phyloP scores from a whole-genome alignment of 1,284 basidiomycete species.

The Microbotryomycetes sp. region DNA sequence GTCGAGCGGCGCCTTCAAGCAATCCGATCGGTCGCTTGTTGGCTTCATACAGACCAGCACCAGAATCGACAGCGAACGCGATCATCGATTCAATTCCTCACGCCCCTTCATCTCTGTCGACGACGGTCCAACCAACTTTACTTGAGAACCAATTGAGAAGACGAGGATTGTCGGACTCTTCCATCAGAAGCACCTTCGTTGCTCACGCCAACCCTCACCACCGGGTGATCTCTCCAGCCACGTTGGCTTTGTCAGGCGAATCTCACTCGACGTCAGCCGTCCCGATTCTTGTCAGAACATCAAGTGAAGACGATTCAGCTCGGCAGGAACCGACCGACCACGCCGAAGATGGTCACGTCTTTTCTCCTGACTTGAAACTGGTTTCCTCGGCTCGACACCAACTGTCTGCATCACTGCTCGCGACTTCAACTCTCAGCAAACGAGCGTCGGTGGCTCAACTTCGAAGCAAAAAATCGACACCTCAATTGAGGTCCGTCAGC shows the following conservation, averaged over 20 bases:
- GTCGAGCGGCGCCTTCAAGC: not conserved
- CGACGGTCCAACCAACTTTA: constrained; percentile 42
- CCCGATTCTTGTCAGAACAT: not conserved
- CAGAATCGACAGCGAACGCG: constrained; percentile 56
- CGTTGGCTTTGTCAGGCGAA: constrained; percentile 25
- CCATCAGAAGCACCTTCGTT: constrained; percentile 74
- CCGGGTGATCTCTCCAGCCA: constrained; percentile 22
- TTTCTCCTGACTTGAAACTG: not conserved
- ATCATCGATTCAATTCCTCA: constrained; percentile 57
- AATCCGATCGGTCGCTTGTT: constrained; percentile 28
- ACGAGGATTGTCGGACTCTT: constrained; percentile 80
- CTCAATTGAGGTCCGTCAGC: not conserved
- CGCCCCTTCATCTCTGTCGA: constrained; percentile 39
- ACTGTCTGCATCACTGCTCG: not conserved
- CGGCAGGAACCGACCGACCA: too few relatives aligned
- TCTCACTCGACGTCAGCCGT: not conserved
- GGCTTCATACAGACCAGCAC: constrained; percentile 21
- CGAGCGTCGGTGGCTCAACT: not conserved
- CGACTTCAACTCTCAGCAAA: not conserved
- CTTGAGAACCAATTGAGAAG: constrained; percentile 64
- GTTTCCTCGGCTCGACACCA: not conserved
- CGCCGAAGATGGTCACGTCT: not conserved
- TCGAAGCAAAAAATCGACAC: not conserved
- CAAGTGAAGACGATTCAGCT: not conserved
- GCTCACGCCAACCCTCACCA: constrained; percentile 37